Base-by-base conservation (phyloP, 2,329 filamentous ascomycete genomes). In the Pseudocercospora pini-densiflorae region DNA sequence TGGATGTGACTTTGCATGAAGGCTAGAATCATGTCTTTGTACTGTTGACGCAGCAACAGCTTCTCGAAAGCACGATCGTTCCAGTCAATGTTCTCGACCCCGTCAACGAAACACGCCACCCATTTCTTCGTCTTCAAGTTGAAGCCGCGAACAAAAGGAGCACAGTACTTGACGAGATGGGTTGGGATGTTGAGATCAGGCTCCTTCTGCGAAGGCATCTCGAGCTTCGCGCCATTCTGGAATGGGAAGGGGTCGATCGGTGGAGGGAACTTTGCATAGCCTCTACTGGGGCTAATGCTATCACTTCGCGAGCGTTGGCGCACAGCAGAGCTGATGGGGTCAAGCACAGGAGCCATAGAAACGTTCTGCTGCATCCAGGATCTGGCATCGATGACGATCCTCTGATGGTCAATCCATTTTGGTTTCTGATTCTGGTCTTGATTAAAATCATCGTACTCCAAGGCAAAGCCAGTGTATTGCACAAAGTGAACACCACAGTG, bases 21-120 rank as follows among this genome's bases (percentile, higher is more conserved):
- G 4, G 68, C 63, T 12, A 68, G 27, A 4, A 70, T 63, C 21
- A 70, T 60, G 8, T 68, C 63, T 33, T 70, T 70, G 59, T 66
- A 65, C 10, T 68, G 62, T 9, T 70, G 33, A 36, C 36, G 58
- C n/a, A 60, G 36, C 5, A 60, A 31, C 9, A 60, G 36, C 16
- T 47, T 43, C 24, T 60, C 31, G 36, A 60, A 60, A 47, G 58
- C 58, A n/a, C 21, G 33, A 19, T 43, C 43, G 19, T 45, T 60
- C 58, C 58, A 60, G 9, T 60, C 58, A 27, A 60, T 60, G 12
- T 47, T 19, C 24, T 60, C 16, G 36, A 60, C 43, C 8, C 33
- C 33, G 19, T n/a, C 27, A 8, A 60, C 58, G 36, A 29, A 43
- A n/a, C 33, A 60, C 14, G 31, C 58, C 10, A 45, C 27, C 58